Base-by-base conservation (phyloP, 2,329 filamentous ascomycete species). In the Dryadomyces quercus-mongolicae region DNA sequence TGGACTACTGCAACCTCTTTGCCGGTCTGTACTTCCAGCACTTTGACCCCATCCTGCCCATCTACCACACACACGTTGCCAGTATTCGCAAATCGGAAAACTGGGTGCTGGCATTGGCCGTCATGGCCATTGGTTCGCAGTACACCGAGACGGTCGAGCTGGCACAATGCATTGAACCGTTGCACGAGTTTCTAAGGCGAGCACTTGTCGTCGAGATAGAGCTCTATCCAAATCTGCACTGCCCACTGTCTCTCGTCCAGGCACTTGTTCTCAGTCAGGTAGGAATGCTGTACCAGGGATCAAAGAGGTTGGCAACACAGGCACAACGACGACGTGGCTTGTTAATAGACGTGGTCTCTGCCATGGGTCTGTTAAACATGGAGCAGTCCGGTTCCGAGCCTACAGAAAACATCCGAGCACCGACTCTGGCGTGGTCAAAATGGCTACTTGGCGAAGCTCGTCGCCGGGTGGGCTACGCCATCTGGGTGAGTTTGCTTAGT, bases 11-110 rank as follows among this genome's bases (percentile, higher is more conserved):
- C 38, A 62, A 67, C 44, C 59, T 63, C n/a, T 68, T 67, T 42
- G 57, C 64, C 22, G 60, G 55, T 5, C 60, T 69, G 0, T 69
- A 63, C 48, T 67, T 67, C 52, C 58, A 63, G 16, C 58, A 67
- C 36, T 67, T 69, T 44, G 60, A 66, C 52, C 59, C 62, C 0
- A 62, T 66, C 6, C 43, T 69, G 5, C 64, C 67, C 2, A 62
- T 69, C 16, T 60, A 67, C 0, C 63, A 68, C 38, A 47, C 55
- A 8, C 55, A 38, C 0, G 13, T 56, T 2, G 50, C 54, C 1
- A 52, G 55, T 3, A 7, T 59, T 0, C 58, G 61, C 1, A 52
- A 59, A 0, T 51, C 25, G 25, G 25, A 31, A 31, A 31, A 55
- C 13, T 64, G 62, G 63, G 38, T 60, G 3, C 51, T 65, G 9